These are phyloP conservation scores for Nemania sp. DNA, from an alignment of 2,329 filamentous ascomycete species.

Conservation along the genomic window DNA sequence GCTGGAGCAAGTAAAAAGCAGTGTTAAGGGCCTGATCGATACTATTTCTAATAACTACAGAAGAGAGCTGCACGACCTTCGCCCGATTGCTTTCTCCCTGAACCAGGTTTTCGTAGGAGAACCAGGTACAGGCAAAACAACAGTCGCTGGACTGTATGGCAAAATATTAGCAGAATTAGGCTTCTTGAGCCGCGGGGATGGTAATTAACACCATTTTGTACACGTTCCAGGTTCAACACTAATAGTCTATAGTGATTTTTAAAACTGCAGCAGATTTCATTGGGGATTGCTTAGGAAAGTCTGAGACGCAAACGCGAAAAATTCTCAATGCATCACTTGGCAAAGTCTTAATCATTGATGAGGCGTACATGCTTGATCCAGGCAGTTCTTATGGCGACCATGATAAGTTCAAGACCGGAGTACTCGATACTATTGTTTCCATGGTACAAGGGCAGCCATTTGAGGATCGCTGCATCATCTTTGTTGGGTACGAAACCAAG, in stretches of 20 bases:
- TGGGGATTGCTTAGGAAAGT: not conserved
- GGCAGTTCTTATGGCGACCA: not conserved
- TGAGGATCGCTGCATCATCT: not conserved
- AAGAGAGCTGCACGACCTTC: not conserved
- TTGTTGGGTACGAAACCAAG: not conserved
- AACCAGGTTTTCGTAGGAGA: conserved; percentile 72
- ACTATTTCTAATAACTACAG: not conserved
- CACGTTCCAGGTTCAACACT: not conserved
- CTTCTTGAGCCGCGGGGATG: conserved; percentile 66
- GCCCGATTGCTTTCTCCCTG: conserved; percentile 46
- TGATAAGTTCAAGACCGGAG: not conserved
- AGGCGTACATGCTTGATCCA: conserved; percentile 3
- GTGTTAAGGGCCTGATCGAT: not conserved
- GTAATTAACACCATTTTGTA: not conserved
- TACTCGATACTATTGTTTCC: not conserved
- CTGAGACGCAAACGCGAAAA: not conserved
- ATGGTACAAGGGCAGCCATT: not conserved
- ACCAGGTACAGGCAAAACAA: conserved; percentile 77
- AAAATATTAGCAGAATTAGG: conserved; percentile 69
- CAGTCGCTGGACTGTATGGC: conserved; percentile 73
- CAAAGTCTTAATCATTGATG: not conserved
- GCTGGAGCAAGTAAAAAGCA: not conserved
- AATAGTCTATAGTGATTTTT: not conserved
- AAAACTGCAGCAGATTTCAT: not conserved
- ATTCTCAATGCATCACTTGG: not conserved